These are phyloP conservation scores for Cryptosporidium sp. DNA, from an alignment of 169 alveolate genomes.

Conservation along the genomic window DNA sequence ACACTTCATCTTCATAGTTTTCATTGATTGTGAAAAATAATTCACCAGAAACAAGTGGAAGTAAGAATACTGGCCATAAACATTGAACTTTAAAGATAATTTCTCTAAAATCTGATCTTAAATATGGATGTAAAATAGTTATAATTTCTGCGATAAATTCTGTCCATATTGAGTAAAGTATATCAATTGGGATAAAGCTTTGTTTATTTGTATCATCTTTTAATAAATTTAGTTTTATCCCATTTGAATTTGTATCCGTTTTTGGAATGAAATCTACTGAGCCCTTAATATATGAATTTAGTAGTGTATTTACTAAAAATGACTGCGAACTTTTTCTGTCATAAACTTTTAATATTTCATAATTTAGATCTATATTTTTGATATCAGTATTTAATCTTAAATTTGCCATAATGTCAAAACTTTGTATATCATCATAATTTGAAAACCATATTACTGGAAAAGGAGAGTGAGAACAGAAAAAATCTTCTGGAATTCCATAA, in stretches of 20 bases:
- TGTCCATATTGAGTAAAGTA: conserved; percentile 30
- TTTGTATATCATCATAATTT: conserved; percentile 40
- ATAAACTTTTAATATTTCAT: not conserved
- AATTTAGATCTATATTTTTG: not conserved
- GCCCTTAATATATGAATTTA: conserved; percentile 27
- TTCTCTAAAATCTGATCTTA: conserved; percentile 52
- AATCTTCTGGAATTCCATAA: conserved; percentile 69
- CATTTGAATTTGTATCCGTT: not conserved
- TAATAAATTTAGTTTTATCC: conserved; percentile 11
- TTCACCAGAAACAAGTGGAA: conserved; percentile 50
- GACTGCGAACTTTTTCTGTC: not conserved
- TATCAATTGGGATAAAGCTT: conserved; percentile 16
- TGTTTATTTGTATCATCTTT: conserved; percentile 15
- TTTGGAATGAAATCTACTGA: not conserved
- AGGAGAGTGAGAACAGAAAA: conserved; percentile 41
- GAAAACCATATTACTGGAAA: conserved; percentile 64
- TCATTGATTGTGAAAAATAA: not conserved
- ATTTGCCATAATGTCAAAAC: conserved; percentile 46
- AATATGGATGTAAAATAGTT: conserved; percentile 37
- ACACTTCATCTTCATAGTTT: not conserved
- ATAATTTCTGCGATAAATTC: conserved; percentile 63
- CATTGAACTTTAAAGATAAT: conserved; percentile 8
- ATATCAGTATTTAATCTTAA: not conserved
- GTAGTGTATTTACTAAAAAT: not conserved
- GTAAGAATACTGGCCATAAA: conserved; percentile 58